A percentile compares a stretch with the other conserved stretches of the same genome.
Evolutionary conservation across 805 yeast genomes (phyloP).

Genomic region (Metschnikowia amazonensis): DNA sequence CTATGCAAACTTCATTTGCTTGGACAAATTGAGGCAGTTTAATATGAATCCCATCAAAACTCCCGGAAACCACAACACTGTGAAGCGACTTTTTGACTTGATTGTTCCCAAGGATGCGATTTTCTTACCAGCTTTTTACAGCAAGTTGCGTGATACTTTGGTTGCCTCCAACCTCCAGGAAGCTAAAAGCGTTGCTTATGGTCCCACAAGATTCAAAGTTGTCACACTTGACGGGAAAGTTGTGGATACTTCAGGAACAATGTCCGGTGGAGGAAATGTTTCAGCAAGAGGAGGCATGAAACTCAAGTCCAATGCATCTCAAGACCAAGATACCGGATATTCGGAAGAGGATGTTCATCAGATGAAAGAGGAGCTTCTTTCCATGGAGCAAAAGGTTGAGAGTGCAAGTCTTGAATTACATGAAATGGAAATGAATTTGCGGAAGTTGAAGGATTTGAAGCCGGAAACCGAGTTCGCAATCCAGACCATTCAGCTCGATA

Average conservation of each 20-base stretch:
- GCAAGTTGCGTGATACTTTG: conserved; percentile 80
- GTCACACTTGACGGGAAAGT: conserved; percentile 91
- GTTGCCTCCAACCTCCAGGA: conserved; percentile 75
- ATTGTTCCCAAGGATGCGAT: conserved; percentile 61
- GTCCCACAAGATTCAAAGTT: conserved; percentile 74
- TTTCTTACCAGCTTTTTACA: conserved; percentile 84
- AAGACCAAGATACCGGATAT: conserved; percentile 28
- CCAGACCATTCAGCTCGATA: conserved; percentile 59
- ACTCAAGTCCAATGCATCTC: conserved; percentile 34
- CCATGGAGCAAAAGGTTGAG: conserved; percentile 53
- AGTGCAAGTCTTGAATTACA: conserved; percentile 46
- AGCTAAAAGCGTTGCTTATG: conserved; percentile 88
- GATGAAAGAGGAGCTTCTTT: conserved; percentile 48
- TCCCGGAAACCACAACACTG: conserved; percentile 59
- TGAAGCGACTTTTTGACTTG: conserved; percentile 81
- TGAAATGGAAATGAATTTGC: conserved; percentile 59
- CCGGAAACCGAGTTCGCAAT: conserved; percentile 67
- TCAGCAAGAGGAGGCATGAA: conserved; percentile 76
- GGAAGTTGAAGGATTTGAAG: conserved; percentile 55
- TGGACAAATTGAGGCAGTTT: conserved; percentile 67
- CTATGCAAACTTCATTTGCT: conserved; percentile 79
- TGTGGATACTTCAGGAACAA: conserved; percentile 89
- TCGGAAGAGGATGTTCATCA: conserved; percentile 55
- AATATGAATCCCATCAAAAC: conserved; percentile 57
- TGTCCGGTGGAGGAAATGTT: conserved; percentile 91